Evolutionary conservation across 306 rosid species (phyloP), one percentile per base, ranked within the genome.

Genomic region (Adenanthera pavonina): DNA sequence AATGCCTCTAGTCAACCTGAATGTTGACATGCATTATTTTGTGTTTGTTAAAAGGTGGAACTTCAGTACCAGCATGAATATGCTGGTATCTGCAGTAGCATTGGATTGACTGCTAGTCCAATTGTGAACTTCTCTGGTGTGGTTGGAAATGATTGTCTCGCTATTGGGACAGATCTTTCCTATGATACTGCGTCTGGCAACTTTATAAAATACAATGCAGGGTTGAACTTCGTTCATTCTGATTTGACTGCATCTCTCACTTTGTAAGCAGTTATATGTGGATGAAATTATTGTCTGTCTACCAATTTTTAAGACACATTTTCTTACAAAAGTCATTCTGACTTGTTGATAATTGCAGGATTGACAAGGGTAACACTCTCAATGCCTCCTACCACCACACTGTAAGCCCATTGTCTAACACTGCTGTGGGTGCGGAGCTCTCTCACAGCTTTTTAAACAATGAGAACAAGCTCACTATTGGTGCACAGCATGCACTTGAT

Each of bases 351-450:
- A 67, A 56, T 41, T 86, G 81, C 83, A 95, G 99, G 86, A 92
- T 90, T 47, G 94, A 95, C 41, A 95, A 91, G 72, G 92, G 89
- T 3, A 97, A 95, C 73, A 85, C 90, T 47, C 86, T 93, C 14
- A 93, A 88, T 3, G 97, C 99, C 6, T 89, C 98, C 3, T 95
- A 93, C 83, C 90, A 89, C 90, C 98, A 93, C 78, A 75, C 72
- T 38, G 94, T 95, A 15, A 93, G 89, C 85, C 99, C 93, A 6
- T 80, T 95, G 68, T 90, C 96, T 57, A 90, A 71, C 89, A 95
- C 99, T 49, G 98, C 93, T 2, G 98, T 95, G 46, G 98, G 99
- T 25, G 98, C 98, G 2, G 98, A 93, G 92, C 79, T 95, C 57
- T 87, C 96, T 0, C 99, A 93, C 57, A 83, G 85, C 88, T 93